Evolutionary conservation across 2,329 filamentous ascomycete genomes (phyloP).

Genomic region (Leptographium radiaticola): DNA sequence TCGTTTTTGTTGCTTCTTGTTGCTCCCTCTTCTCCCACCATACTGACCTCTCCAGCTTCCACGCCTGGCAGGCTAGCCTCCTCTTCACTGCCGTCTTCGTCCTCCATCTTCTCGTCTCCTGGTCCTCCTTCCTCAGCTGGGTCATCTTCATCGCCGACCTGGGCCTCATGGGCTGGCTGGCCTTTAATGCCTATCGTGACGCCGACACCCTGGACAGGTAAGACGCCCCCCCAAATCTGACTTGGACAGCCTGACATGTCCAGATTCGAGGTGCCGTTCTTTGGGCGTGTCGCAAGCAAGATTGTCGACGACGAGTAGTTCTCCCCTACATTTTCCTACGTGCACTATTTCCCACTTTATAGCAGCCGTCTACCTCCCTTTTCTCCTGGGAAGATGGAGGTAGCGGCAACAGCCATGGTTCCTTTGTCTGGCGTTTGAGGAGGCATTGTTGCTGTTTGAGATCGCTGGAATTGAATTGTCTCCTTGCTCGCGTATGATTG

Average conservation of each 20-base stretch:
- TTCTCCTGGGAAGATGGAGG: no score
- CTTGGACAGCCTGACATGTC: conserved; percentile 8
- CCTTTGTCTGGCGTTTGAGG: no score
- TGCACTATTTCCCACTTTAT: no score
- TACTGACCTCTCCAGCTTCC: conserved; percentile 48
- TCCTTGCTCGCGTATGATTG: no score
- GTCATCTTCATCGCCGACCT: conserved; percentile 66
- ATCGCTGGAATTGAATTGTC: no score
- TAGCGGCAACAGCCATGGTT: no score
- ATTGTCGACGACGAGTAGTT: conserved; percentile 72
- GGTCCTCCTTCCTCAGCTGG: conserved; percentile 76
- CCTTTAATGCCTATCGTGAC: conserved; percentile 71
- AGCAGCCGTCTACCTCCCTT: no score
- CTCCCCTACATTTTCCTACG: no score
- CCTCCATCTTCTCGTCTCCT: conserved; percentile 74
- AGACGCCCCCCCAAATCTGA: not conserved
- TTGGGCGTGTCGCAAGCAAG: conserved; percentile 73
- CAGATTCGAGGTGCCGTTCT: conserved; percentile 76
- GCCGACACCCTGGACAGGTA: conserved; percentile 54
- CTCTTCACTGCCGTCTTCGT: conserved; percentile 65
- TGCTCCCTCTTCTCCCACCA: not conserved
- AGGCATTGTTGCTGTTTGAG: no score
- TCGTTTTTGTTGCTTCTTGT: not conserved
- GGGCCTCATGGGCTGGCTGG: conserved; percentile 61
- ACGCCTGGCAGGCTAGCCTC: conserved; percentile 88